These are phyloP conservation scores for Jimgerdemannia flammicorona DNA, from an alignment of 192 early-diverging fungal species.

Conservation along the genomic window DNA sequence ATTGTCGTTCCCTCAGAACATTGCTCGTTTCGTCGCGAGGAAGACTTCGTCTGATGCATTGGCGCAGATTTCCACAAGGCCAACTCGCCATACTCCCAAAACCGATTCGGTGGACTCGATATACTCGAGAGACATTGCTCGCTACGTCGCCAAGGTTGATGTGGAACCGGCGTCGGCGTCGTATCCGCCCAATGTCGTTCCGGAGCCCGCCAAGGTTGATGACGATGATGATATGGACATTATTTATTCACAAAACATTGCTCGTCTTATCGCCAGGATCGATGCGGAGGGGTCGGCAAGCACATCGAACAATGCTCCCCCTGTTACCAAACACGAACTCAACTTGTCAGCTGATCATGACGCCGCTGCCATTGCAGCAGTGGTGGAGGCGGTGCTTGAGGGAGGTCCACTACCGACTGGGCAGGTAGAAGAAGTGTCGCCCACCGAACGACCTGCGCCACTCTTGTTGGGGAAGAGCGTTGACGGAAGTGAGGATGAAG, in stretches of 20 bases:
- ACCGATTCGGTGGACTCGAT: not conserved
- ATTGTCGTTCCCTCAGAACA: no score
- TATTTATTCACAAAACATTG: not conserved
- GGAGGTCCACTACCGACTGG: not conserved
- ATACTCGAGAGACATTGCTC: not conserved
- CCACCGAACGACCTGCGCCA: not conserved
- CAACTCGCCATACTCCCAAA: not conserved
- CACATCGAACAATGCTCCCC: not conserved
- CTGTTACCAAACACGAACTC: not conserved
- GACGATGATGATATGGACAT: no score
- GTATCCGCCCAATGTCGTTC: no score
- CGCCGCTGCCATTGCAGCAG: not conserved
- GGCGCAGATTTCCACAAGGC: no score
- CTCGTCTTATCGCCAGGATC: not conserved
- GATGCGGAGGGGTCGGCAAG: not conserved
- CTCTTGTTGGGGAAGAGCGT: not conserved
- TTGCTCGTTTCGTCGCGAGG: no score
- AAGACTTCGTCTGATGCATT: no score
- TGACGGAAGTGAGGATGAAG: not conserved
- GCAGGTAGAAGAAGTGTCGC: not conserved
- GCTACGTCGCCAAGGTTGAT: not conserved
- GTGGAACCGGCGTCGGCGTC: not conserved
- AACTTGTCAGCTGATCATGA: not conserved
- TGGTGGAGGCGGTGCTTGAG: not conserved
- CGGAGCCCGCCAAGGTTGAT: no score